Evolutionary conservation across 768 basidiomycete species (phyloP).

Genomic region (Leccinum subtestaceum): DNA sequence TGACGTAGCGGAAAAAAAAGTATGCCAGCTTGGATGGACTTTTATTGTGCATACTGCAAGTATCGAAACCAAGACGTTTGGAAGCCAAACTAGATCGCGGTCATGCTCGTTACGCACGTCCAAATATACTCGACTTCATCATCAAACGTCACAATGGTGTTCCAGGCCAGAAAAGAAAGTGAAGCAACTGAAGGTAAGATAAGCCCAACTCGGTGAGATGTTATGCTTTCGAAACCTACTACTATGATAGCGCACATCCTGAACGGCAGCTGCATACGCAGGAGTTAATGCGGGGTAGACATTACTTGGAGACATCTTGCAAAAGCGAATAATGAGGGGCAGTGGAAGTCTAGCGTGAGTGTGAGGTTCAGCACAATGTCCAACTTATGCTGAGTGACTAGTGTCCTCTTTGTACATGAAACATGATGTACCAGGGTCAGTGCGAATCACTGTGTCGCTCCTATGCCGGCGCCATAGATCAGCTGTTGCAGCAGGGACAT

Average conservation of each 20-base stretch:
- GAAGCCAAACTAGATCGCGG: not conserved
- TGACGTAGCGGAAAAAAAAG: slow-evolving; percentile 25
- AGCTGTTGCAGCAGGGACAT: too few relatives aligned
- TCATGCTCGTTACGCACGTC: slow-evolving; percentile 1
- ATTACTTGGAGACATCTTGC: not conserved
- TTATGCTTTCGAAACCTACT: not conserved
- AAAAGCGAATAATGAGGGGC: too few relatives aligned
- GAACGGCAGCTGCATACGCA: not conserved
- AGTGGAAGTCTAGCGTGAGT: too few relatives aligned
- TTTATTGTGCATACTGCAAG: slow-evolving; percentile 21
- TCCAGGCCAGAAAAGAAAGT: slow-evolving; percentile 16
- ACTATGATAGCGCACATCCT: not conserved
- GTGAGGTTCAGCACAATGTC: too few relatives aligned
- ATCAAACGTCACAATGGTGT: slow-evolving; percentile 12
- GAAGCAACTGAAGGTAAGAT: slow-evolving; percentile 11
- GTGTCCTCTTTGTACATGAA: too few relatives aligned
- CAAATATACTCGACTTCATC: slow-evolving; percentile 22
- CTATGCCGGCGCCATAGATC: too few relatives aligned
- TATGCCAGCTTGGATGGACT: slow-evolving; percentile 31
- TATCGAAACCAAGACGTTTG: not conserved
- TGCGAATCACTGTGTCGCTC: too few relatives aligned
- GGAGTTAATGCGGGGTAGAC: not conserved
- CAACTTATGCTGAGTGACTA: too few relatives aligned
- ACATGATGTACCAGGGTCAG: too few relatives aligned
- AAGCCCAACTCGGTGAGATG: not conserved